Percentiles rank a stretch among this genome's conserved stretches.
phyloP scores from a whole-genome alignment of 306 rosid genomes.

The Biancaea sappan region DNA sequence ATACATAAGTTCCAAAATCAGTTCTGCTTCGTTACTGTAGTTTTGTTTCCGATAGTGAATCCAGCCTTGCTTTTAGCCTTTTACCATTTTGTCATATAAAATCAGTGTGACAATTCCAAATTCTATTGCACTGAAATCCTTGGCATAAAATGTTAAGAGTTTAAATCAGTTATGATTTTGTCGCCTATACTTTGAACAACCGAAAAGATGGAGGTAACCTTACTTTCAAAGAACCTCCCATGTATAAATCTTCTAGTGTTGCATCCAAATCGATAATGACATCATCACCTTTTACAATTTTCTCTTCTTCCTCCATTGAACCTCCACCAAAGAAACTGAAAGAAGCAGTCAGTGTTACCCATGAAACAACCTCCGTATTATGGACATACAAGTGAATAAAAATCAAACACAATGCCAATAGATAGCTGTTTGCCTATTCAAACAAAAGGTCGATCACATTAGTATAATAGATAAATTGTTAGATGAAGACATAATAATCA shows the following conservation, averaged over 20 bases:
- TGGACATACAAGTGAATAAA: not conserved
- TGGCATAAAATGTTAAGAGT: constrained; percentile 11
- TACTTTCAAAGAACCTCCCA: constrained; percentile 97
- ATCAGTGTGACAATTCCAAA: constrained; percentile 6
- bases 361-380: not conserved
- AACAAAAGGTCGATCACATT: not conserved
- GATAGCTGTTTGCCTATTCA: constrained; percentile 6
- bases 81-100: constrained; percentile 9
- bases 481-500: not conserved
- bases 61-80: constrained; percentile 6
- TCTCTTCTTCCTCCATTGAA: constrained; percentile 80
- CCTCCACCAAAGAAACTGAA: constrained; percentile 91
- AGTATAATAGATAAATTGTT: not conserved
- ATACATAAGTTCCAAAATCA: constrained; percentile 8
- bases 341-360: constrained; percentile 24
- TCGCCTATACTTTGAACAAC: not conserved
- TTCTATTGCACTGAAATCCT: not conserved
- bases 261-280: constrained; percentile 87
- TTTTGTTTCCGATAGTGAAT: not conserved
- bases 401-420: constrained; percentile 1
- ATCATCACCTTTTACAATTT: constrained; percentile 81
- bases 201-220: constrained; percentile 25
- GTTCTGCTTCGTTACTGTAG: constrained; percentile 17
- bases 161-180: not conserved
- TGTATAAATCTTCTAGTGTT: constrained; percentile 82